Evolutionary conservation across 1,284 basidiomycete species (phyloP), one percentile per base, ranked within the genome.

Genomic region (Rhizoctonia solani): DNA sequence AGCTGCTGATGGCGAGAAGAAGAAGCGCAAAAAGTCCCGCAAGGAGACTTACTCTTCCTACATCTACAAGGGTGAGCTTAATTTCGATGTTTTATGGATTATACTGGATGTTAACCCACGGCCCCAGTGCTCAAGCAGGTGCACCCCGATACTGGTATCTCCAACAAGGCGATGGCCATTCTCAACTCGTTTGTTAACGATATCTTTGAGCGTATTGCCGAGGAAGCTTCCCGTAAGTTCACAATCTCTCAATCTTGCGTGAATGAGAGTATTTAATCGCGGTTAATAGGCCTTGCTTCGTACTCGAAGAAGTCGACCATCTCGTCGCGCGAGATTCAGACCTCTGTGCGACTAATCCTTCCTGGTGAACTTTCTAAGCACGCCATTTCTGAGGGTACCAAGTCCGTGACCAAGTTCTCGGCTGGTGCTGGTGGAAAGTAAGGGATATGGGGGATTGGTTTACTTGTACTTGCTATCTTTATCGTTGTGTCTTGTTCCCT

Each of bases 331-430:
- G 87, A 88, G 80, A 88, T 89, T 75, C 87, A 89, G 78, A 89
- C 87, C n/a, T 79, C 84, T 61, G 86, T 87, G 69, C 83, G 87
- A 68, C 81, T 89, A 69, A 87, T 89, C 77, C 81, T 89, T 39
- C 87, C 87, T 61, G 87, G 87, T 77, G 87, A 90, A 78, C 81
- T 89, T 66, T 86, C 87, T 73, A 91, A 90, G 84, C 89, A 91
- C 79, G 89, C 88, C 75, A 89, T 92, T 79, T 90, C 88, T 21
- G 90, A 92, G 79, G 90, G 90, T 49, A 89, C 87, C 69, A 89
- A 88, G 79, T 78, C 79, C 73, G 79, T 80, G 71, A 83, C 82
- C 78, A 83, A 83, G 79, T 83, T 79, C 80, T 81, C 81, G 67
- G 77, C 77, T 47, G 79, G 63, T n/a, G 68, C 69, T 52, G 67